Evolutionary conservation across 2,329 filamentous ascomycete species (phyloP).

Genomic region (Aureobasidium melanogenum): DNA sequence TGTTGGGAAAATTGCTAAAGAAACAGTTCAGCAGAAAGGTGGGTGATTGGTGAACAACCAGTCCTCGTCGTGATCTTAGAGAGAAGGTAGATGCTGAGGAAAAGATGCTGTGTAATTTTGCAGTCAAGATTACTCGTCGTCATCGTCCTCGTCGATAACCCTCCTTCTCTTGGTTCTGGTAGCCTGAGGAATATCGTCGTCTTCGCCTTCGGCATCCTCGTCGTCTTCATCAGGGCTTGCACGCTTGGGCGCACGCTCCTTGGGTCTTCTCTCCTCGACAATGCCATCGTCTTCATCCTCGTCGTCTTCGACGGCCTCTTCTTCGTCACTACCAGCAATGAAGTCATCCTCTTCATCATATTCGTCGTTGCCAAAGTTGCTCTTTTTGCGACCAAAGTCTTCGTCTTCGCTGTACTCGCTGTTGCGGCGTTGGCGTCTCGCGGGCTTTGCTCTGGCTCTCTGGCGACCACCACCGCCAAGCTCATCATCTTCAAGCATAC

Average conservation of each 20-base stretch:
- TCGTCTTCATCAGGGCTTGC: slow-evolving; percentile 25
- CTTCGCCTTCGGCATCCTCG: slow-evolving; percentile 27
- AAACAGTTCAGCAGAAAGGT: not conserved
- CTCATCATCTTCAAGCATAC: slow-evolving; percentile 60
- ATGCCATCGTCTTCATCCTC: slow-evolving; percentile 43
- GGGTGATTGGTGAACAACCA: not conserved
- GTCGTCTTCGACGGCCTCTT: slow-evolving; percentile 50
- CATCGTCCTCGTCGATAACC: slow-evolving; percentile 39
- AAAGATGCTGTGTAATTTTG: not conserved
- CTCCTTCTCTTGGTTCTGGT: slow-evolving; percentile 34
- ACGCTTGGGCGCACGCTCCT: slow-evolving; percentile 18
- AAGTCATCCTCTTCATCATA: slow-evolving; percentile 77
- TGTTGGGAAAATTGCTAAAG: not conserved
- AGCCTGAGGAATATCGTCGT: slow-evolving; percentile 20
- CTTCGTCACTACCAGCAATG: slow-evolving; percentile 58
- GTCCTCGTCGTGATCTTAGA: not conserved
- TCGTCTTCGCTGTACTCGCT: slow-evolving; percentile 61
- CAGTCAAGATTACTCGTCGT: slow-evolving; percentile 23
- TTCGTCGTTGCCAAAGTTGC: slow-evolving; percentile 57
- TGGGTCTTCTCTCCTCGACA: slow-evolving; percentile 21
- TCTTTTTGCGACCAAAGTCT: slow-evolving; percentile 60
- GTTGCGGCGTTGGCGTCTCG: slow-evolving; percentile 30
- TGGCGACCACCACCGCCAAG: slow-evolving; percentile 22
- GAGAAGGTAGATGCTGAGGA: not conserved
- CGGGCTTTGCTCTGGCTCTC: slow-evolving; percentile 15